Evolutionary conservation across 2,329 filamentous ascomycete genomes (phyloP).

Genomic region (Macrophomina pseudophaseolina): DNA sequence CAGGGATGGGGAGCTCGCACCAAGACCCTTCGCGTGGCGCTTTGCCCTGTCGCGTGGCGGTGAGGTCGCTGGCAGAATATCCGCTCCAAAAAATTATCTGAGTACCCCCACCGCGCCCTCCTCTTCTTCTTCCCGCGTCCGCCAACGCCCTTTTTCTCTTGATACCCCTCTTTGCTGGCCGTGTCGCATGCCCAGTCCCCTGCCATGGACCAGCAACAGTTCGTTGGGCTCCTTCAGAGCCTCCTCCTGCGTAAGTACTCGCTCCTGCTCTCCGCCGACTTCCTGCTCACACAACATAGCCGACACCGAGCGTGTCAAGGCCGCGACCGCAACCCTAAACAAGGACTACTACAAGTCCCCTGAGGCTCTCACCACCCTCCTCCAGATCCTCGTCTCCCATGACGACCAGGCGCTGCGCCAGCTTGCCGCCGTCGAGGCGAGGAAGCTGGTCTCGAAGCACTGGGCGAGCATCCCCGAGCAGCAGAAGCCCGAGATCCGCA

Average conservation of each 20-base stretch:
- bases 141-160: slow-evolving; percentile 18
- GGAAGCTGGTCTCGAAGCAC: slow-evolving; percentile 82
- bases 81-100: slow-evolving; percentile 25
- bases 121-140: slow-evolving; percentile 7
- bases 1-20: background rate
- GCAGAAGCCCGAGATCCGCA: slow-evolving; percentile 80
- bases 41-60: background rate
- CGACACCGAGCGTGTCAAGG: slow-evolving; percentile 76
- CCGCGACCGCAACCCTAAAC: slow-evolving; percentile 86
- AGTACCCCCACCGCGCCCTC: slow-evolving; percentile 11
- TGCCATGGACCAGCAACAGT: slow-evolving; percentile 78
- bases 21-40: background rate
- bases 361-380: slow-evolving; percentile 80
- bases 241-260: slow-evolving; percentile 78
- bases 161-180: slow-evolving; percentile 24
- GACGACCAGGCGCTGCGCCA: slow-evolving; percentile 73
- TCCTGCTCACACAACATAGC: slow-evolving; percentile 57
- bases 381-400: slow-evolving; percentile 87
- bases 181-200: slow-evolving; percentile 14
- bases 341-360: slow-evolving; percentile 91
- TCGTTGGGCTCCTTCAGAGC: slow-evolving; percentile 84
- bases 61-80: slow-evolving; percentile 20
- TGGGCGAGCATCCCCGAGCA: slow-evolving; percentile 76
- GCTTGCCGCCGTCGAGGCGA: slow-evolving; percentile 87
- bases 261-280: slow-evolving; percentile 39